Evolutionary conservation across 225 moss, liverwort and hornwort species (phyloP).

Genomic region (Straminergon stramineum): DNA sequence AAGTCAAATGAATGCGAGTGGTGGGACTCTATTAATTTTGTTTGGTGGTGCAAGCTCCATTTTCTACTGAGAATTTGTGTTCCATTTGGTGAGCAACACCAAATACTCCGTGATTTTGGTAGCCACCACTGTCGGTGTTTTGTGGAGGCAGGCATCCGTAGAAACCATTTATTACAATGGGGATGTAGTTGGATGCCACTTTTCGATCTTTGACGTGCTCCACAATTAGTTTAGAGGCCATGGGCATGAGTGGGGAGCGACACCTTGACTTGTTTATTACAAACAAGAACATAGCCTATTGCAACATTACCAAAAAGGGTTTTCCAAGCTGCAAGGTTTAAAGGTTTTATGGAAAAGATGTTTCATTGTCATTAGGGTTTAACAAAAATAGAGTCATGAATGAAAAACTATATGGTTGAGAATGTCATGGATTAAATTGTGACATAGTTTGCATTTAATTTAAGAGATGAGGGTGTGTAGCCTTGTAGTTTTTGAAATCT

Average conservation of each 20-base stretch:
- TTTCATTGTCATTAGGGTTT: too few relatives aligned
- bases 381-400: background rate
- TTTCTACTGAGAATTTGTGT: background rate
- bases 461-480: background rate
- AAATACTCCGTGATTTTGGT: background rate
- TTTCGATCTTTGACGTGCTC: conserved; percentile 72
- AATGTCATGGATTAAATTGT: background rate
- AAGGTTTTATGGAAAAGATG: too few relatives aligned
- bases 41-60: background rate
- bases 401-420: background rate
- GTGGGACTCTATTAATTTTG: background rate
- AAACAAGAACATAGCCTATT: background rate
- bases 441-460: background rate
- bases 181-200: conserved; percentile 66
- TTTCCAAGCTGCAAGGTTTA: too few relatives aligned
- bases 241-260: conserved; percentile 86
- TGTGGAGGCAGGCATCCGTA: background rate
- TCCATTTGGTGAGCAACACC: background rate
- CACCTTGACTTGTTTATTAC: conserved; percentile 27
- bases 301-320: background rate
- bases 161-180: background rate
- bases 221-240: conserved; percentile 75
- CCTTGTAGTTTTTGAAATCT: background rate
- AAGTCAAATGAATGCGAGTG: conserved; percentile 62
- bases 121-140: background rate